A percentile compares a stretch with the other conserved stretches of the same genome.
phyloP scores from a whole-genome alignment of 2,329 filamentous ascomycete genomes.

The Apiospora koreana region DNA sequence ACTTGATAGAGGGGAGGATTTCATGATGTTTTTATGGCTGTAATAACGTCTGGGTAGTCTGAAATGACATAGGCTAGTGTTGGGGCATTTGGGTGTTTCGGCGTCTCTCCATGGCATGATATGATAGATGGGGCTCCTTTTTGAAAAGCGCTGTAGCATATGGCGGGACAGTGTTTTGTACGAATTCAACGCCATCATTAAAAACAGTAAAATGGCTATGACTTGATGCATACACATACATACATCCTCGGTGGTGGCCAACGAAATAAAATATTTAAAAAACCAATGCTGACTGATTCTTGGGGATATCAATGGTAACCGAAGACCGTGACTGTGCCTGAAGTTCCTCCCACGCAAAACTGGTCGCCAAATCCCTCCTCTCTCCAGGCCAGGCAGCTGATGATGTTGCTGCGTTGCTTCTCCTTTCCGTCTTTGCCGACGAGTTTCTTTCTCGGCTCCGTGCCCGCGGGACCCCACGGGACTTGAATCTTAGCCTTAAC shows the following conservation, averaged over 20 bases:
- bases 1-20: slow-evolving; percentile 16
- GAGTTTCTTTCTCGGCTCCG: slow-evolving; percentile 50
- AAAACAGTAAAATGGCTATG: background rate
- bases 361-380: slow-evolving; percentile 64
- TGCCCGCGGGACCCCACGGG: slow-evolving; percentile 56
- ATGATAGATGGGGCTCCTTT: slow-evolving; percentile 16
- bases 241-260: background rate
- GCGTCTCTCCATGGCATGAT: slow-evolving; percentile 13
- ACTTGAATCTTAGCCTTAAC: slow-evolving; percentile 62
- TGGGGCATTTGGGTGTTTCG: slow-evolving; percentile 16
- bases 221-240: background rate
- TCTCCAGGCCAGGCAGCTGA: slow-evolving; percentile 65
- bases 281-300: background rate
- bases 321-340: slow-evolving; percentile 66
- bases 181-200: slow-evolving; percentile 8
- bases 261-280: background rate
- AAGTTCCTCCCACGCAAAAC: slow-evolving; percentile 66
- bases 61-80: slow-evolving; percentile 17
- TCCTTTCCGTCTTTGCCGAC: slow-evolving; percentile 62
- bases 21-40: slow-evolving; percentile 23
- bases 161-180: slow-evolving; percentile 13
- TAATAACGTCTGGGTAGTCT: slow-evolving; percentile 26
- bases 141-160: slow-evolving; percentile 10
- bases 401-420: slow-evolving; percentile 59
- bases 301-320: slow-evolving; percentile 37